Base-by-base conservation (phyloP, 768 basidiomycete genomes). In the Tricholoma furcatifolium region DNA sequence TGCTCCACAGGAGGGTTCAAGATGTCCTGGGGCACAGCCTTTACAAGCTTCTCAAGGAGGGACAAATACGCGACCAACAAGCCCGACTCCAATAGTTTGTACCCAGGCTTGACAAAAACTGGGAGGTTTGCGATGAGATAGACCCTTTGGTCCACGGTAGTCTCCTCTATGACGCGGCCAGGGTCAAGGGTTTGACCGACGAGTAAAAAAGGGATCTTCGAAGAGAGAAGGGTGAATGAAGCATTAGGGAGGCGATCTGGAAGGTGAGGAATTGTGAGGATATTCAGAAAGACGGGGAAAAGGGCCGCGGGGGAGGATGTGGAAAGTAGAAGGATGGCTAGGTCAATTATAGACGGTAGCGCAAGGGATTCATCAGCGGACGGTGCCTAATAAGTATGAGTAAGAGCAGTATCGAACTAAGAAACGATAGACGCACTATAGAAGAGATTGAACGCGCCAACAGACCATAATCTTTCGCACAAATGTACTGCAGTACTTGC, bases 81-180 rank as follows among this genome's bases (percentile, higher is more conserved):
- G 0, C 71, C 52, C 2, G 70, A 57, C 0, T 76, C 67, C 10
- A 89, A 70, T 6, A 67, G 66, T 8, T 75, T 57, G 63, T 91
- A 87, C 38, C 85, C 77, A 2, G 87, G 81, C 1, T 81, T 72
- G 10, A 76, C 75, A 63, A 94, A 86, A 21, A 82, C 75, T 47
- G 81, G 67, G 11, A 91, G 67, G 61, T 92, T 95, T 1, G 91
- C 86, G 6, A 91, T 61, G 4, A 94, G 76, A 61, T 93, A 81
- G 40, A 85, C 64, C 60, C 71, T 76, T 17, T 64, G 63, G 39
- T 72, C 68, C 2, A 59, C 40, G 4, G 60, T 58, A 12, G 64
- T 70, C 1, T 61, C 60, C 8, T 65, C 60, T n/a, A 75, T 67
- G 6, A 62, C 56, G 7, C 63, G 23, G 43, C 51, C 55, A 32